Evolutionary conservation across 306 rosid genomes (phyloP).

Genomic region (Casuarina glauca): DNA sequence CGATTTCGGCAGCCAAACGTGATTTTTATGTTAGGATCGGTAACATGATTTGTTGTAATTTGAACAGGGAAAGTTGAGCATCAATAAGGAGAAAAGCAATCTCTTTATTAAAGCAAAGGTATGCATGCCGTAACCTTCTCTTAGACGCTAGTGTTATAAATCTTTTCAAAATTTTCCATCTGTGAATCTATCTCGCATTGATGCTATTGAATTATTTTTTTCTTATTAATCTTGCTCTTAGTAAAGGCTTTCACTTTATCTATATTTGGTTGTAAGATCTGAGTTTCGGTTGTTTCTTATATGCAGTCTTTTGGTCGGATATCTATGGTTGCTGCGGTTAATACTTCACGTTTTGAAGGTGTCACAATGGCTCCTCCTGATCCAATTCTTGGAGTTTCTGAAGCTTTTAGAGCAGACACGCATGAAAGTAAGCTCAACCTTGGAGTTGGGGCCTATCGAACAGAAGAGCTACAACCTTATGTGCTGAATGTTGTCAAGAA

Average conservation of each 20-base stretch:
- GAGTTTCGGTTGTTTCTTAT: constrained; percentile 17
- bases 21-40: background rate
- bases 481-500: constrained; percentile 91
- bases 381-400: constrained; percentile 99
- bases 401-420: constrained; percentile 82
- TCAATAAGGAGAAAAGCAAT: constrained; percentile 37
- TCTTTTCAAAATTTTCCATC: background rate
- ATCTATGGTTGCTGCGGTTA: constrained; percentile 67
- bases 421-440: constrained; percentile 79
- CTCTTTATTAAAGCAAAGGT: constrained; percentile 48
- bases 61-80: constrained; percentile 55
- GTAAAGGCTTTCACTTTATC: background rate
- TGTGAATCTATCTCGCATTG: background rate
- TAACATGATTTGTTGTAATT: constrained; percentile 8
- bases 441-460: constrained; percentile 96
- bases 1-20: background rate
- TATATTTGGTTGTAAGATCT: background rate
- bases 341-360: constrained; percentile 85
- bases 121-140: background rate
- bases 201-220: background rate
- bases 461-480: constrained; percentile 85
- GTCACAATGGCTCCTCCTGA: constrained; percentile 96
- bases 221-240: background rate
- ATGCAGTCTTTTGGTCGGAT: constrained; percentile 67
- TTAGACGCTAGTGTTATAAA: too few relatives aligned